Evolutionary conservation across 164 flowering plant species (phyloP).

Genomic region (Berberis vulgaris): DNA sequence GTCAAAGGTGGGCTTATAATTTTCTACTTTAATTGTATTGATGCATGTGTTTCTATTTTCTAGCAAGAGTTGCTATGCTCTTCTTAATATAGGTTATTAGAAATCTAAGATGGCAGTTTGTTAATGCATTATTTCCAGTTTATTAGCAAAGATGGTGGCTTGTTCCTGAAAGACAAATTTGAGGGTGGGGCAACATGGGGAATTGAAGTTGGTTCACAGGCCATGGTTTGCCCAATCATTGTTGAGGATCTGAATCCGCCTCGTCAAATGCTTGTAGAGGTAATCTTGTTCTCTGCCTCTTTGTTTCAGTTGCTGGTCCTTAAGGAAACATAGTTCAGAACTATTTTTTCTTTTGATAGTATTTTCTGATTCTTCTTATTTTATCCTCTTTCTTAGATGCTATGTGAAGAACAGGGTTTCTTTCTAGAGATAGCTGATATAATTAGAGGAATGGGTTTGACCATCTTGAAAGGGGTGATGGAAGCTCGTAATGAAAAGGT

Average conservation of each 20-base stretch:
- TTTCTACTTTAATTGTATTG: too few species aligned
- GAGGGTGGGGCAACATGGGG: slow-evolving; percentile 97
- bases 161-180: slow-evolving; percentile 56
- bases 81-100: too few species aligned
- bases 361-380: neutral
- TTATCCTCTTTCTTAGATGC: slow-evolving; percentile 41
- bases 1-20: slow-evolving; percentile 46
- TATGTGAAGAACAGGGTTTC: slow-evolving; percentile 74
- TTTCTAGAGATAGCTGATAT: slow-evolving; percentile 84
- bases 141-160: slow-evolving; percentile 54
- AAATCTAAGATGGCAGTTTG: neutral
- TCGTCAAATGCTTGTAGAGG: slow-evolving; percentile 98
- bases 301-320: neutral
- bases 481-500: slow-evolving; percentile 64
- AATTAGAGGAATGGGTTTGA: slow-evolving; percentile 73
- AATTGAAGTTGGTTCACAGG: slow-evolving; percentile 82
- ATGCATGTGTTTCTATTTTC: too few species aligned
- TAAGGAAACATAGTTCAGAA: too few species aligned
- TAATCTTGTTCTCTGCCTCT: slow-evolving; percentile 13
- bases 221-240: slow-evolving; percentile 85
- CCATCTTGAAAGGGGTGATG: slow-evolving; percentile 83
- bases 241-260: slow-evolving; percentile 87
- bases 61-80: too few species aligned
- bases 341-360: neutral
- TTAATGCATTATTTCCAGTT: slow-evolving; percentile 31